Conservation (phyloP, 1,284 basidiomycete species). For the Farysia itapuensis region DNA sequence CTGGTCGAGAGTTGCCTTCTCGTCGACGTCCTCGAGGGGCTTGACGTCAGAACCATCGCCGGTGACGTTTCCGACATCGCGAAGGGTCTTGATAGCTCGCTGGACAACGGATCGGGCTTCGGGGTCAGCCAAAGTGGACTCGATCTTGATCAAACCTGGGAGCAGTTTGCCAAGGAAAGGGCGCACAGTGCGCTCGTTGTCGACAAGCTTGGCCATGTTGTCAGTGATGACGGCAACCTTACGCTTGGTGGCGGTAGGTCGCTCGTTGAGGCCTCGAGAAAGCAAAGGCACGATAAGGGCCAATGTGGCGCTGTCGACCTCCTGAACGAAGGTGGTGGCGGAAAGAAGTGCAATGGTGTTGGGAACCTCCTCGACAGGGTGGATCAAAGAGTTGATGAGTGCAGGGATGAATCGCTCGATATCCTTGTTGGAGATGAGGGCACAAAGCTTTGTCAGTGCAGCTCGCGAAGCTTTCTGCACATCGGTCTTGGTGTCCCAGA, state of each 20-base stretch:
- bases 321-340: conserved; percentile 99
- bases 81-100: conserved; percentile 58
- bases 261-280: conserved; percentile 77
- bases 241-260: conserved; percentile 59
- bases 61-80: conserved; percentile 55
- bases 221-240: conserved; percentile 61
- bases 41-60: conserved; percentile 58
- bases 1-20: conserved; percentile 39
- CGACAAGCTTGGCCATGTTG: conserved; percentile 61
- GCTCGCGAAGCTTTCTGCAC: conserved; percentile 98
- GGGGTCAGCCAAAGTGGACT: conserved; percentile 58
- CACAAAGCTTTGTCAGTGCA: conserved; percentile 76
- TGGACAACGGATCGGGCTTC: conserved; percentile 58
- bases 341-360: conserved; percentile 94
- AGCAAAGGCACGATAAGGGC: conserved; percentile 98
- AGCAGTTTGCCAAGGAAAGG: conserved; percentile 60
- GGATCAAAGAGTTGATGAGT: conserved; percentile 93
- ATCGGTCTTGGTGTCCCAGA: conserved; percentile 99
- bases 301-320: conserved; percentile 98
- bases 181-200: conserved; percentile 60
- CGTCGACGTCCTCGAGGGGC: conserved; percentile 56
- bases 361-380: conserved; percentile 98
- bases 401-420: conserved; percentile 79
- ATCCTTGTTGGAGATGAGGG: conserved; percentile 92
- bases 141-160: conserved; percentile 60